Percentiles rank a stretch among this genome's conserved stretches.
Conservation (phyloP, 306 rosid species). For the Psophocarpus tetragonolobus region DNA sequence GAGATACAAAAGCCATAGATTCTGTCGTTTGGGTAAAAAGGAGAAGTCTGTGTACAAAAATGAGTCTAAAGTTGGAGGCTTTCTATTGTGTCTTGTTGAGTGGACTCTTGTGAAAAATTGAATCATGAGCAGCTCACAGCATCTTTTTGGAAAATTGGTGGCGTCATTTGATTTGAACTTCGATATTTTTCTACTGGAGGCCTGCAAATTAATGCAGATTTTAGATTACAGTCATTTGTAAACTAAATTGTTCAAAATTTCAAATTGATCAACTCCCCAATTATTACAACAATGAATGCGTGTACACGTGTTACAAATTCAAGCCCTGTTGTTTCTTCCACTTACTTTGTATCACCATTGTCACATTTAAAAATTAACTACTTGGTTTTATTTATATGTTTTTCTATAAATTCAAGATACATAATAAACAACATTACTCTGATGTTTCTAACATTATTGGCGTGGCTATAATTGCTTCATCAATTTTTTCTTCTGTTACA, state of each 20-base stretch:
- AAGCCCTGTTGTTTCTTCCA: no score
- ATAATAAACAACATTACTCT: neutral
- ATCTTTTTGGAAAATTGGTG: neutral
- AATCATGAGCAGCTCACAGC: slow-evolving; percentile 1
- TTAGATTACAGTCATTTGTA: neutral
- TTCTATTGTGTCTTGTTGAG: slow-evolving; percentile 42
- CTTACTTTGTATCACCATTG: no score
- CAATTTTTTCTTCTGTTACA: neutral
- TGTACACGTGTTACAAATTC: neutral
- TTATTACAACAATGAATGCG: neutral
- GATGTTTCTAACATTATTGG: neutral
- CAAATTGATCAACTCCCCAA: no score
- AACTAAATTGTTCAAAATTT: neutral
- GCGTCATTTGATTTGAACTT: slow-evolving; percentile 10
- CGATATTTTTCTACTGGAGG: neutral
- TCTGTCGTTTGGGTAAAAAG: slow-evolving; percentile 1
- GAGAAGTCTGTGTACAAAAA: slow-evolving; percentile 1
- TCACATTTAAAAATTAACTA: neutral
- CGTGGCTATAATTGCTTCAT: neutral
- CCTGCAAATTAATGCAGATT: slow-evolving; percentile 28
- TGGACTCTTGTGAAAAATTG: slow-evolving; percentile 33
- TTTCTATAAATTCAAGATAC: neutral
- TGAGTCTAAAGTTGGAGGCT: slow-evolving; percentile 31
- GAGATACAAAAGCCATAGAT: neutral
- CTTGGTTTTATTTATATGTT: neutral